Evolutionary conservation across 441 rosid species (phyloP).

Genomic region (Dalechampia spathulata): DNA sequence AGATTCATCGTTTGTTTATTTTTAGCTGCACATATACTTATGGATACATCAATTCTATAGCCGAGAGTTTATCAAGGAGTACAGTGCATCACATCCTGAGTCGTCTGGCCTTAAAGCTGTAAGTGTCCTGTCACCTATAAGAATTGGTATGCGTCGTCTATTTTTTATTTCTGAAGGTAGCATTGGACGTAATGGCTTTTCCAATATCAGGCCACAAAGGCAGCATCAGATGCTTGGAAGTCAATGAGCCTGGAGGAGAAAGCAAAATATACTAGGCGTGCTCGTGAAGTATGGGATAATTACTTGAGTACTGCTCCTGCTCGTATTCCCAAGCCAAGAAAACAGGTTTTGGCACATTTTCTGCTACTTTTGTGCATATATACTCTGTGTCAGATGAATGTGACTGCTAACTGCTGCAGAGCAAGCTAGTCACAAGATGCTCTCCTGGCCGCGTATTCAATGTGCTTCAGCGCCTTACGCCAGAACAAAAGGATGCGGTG

Average conservation of each 20-base stretch:
- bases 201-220: slow-evolving; percentile 37
- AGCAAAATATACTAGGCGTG: slow-evolving; percentile 33
- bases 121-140: slow-evolving; percentile 15
- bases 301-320: slow-evolving; percentile 36
- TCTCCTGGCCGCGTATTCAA: slow-evolving; percentile 44
- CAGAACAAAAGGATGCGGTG: slow-evolving; percentile 33
- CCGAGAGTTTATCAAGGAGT: slow-evolving; percentile 42
- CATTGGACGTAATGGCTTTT: slow-evolving; percentile 4
- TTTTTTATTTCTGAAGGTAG: background rate
- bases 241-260: slow-evolving; percentile 41
- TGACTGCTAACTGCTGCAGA: slow-evolving; percentile 25
- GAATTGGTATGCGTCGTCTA: slow-evolving; percentile 2
- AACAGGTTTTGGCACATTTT: slow-evolving; percentile 25
- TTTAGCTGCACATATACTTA: slow-evolving; percentile 7
- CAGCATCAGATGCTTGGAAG: slow-evolving; percentile 45
- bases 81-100: slow-evolving; percentile 42
- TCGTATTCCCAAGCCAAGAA: slow-evolving; percentile 31
- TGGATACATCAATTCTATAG: slow-evolving; percentile 23
- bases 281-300: slow-evolving; percentile 46
- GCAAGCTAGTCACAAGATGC: slow-evolving; percentile 43
- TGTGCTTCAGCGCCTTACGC: slow-evolving; percentile 35
- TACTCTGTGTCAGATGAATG: slow-evolving; percentile 5
- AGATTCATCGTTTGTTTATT: slow-evolving; percentile 4
- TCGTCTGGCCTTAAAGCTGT: slow-evolving; percentile 45
- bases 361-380: background rate